phyloP scores from a whole-genome alignment of 2,329 filamentous ascomycete genomes.

The Beauveria rudraprayagi region DNA sequence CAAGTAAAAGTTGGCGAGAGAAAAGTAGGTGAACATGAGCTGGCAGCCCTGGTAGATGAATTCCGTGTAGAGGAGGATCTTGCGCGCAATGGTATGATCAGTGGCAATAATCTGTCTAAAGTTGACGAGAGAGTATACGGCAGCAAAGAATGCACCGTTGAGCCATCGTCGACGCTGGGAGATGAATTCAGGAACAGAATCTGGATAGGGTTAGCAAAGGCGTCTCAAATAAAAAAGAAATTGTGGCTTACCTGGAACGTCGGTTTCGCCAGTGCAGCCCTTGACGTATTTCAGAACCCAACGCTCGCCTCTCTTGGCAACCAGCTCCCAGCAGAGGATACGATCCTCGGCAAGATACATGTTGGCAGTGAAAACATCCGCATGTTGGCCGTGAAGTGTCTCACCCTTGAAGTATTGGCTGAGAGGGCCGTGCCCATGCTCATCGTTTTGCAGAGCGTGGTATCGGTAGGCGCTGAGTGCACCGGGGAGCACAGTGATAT shows the following conservation, averaged over 20 bases:
- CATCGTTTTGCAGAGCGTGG: conserved; percentile 92
- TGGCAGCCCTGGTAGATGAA: conserved; percentile 93
- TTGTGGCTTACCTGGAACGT: conserved; percentile 72
- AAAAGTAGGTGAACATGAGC: conserved; percentile 94
- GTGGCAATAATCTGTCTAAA: conserved; percentile 89
- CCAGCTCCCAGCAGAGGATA: conserved; percentile 88
- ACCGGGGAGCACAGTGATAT: conserved; percentile 93
- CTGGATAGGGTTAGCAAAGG: conserved; percentile 34
- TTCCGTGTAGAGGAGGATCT: conserved; percentile 87
- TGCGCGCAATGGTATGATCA: conserved; percentile 82
- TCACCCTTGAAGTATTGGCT: conserved; percentile 99
- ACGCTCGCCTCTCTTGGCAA: conserved; percentile 86
- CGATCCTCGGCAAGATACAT: conserved; percentile 90
- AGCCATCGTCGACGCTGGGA: conserved; percentile 95
- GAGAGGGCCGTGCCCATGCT: conserved; percentile 86
- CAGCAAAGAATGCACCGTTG: conserved; percentile 97
- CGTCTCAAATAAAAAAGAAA: neutral
- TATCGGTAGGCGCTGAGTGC: conserved; percentile 93
- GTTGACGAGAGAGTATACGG: conserved; percentile 93
- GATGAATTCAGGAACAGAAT: conserved; percentile 91
- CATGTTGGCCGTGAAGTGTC: conserved; percentile 89
- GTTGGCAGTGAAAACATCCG: conserved; percentile 95
- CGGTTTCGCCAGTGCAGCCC: conserved; percentile 91
- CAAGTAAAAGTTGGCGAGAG: conserved; percentile 96
- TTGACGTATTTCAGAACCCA: conserved; percentile 99